Conservation (phyloP, 1,284 basidiomycete genomes). For the Marasmius oreades region DNA sequence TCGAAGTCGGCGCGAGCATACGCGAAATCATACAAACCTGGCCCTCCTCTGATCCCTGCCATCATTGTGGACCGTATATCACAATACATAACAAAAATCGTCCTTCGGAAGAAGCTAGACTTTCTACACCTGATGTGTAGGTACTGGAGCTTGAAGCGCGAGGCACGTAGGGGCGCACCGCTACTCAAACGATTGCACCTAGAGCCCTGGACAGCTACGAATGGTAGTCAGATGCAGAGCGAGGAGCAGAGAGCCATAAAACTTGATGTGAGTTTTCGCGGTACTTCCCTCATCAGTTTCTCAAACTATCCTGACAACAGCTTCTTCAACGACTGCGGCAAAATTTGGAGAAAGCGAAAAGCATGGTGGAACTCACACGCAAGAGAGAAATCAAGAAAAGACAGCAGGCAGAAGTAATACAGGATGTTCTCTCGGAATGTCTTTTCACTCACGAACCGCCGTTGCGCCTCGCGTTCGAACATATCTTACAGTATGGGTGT, state of each 20-base stretch:
- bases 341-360: conserved; percentile 76
- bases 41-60: conserved; percentile 72
- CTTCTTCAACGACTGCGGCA: conserved; percentile 67
- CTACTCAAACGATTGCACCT: conserved; percentile 91
- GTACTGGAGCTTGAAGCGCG: conserved; percentile 97
- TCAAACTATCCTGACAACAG: conserved; percentile 35
- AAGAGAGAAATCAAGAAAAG: conserved; percentile 87
- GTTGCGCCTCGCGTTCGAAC: conserved; percentile 67
- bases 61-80: conserved; percentile 75
- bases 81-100: conserved; percentile 74
- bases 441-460: conserved; percentile 67
- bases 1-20: conserved; percentile 78
- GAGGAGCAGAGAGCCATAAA: conserved; percentile 86
- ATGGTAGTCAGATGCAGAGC: conserved; percentile 61
- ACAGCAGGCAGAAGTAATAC: conserved; percentile 68
- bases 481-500: conserved; percentile 61
- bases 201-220: conserved; percentile 94
- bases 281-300: background rate
- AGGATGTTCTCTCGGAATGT: conserved; percentile 59
- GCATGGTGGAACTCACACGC: conserved; percentile 68
- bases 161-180: conserved; percentile 90
- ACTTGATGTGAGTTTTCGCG: conserved; percentile 57
- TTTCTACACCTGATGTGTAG: conserved; percentile 80
- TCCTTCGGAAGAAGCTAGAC: conserved; percentile 72
- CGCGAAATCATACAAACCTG: conserved; percentile 76